A percentile compares a stretch with the other conserved stretches of the same genome.
Evolutionary conservation across 768 basidiomycete genomes (phyloP).

Genomic region (Amanita pseudoporphyria): DNA sequence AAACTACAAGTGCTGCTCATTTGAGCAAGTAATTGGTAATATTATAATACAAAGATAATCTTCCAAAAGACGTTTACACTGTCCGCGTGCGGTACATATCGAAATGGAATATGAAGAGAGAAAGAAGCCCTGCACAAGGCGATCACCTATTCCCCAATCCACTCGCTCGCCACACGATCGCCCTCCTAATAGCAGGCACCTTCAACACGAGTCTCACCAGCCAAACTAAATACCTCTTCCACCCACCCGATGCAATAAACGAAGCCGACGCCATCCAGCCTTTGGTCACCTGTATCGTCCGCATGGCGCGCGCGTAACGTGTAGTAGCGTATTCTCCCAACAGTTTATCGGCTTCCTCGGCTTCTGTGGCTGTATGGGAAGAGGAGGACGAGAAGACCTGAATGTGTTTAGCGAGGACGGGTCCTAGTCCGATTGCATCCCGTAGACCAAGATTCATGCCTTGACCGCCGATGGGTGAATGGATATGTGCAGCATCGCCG

Average conservation of each 20-base stretch:
- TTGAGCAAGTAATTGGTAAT: too few relatives aligned
- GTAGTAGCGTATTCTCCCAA: conserved; percentile 24
- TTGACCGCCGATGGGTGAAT: conserved; percentile 45
- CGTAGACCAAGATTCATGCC: conserved; percentile 54
- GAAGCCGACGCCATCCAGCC: conserved; percentile 12
- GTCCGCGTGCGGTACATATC: too few relatives aligned
- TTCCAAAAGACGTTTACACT: too few relatives aligned
- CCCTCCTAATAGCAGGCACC: conserved; percentile 11
- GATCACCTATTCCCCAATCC: conserved; percentile 25
- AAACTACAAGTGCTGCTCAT: too few relatives aligned
- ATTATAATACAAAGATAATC: too few relatives aligned
- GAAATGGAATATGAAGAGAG: too few relatives aligned
- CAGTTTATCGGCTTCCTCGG: conserved; percentile 16
- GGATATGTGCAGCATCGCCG: conserved; percentile 36
- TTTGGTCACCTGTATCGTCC: conserved; percentile 33
- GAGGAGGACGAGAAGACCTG: conserved; percentile 9
- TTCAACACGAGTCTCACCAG: background rate
- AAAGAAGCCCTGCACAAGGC: too few relatives aligned
- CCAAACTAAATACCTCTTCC: background rate
- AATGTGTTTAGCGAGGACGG: conserved; percentile 27
- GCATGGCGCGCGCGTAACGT: conserved; percentile 30
- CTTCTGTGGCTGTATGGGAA: too few relatives aligned
- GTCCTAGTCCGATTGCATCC: conserved; percentile 38
- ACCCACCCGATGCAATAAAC: background rate
- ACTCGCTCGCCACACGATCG: conserved; percentile 18